Conservation (phyloP, 2,329 filamentous ascomycete genomes). For the Ilyonectria sp. region DNA sequence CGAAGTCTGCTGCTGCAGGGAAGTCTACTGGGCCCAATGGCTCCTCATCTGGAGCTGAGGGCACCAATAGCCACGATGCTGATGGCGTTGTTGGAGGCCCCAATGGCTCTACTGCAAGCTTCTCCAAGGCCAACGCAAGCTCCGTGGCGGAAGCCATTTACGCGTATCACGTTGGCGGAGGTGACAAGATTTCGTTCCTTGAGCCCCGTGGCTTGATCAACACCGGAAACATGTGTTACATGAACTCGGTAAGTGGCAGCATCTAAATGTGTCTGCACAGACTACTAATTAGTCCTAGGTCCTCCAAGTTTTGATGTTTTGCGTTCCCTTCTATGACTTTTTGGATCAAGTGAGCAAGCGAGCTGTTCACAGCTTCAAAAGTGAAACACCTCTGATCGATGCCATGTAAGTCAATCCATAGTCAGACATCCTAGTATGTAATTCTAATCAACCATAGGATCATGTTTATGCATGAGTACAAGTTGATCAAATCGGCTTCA, state of each 20-base stretch:
- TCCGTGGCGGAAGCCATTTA: constrained; percentile 84
- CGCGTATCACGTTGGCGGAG: constrained; percentile 77
- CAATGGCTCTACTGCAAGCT: constrained; percentile 51
- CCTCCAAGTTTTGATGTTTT: constrained; percentile 95
- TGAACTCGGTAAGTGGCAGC: constrained; percentile 88
- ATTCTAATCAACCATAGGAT: constrained; percentile 71
- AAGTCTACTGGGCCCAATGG: constrained; percentile 48
- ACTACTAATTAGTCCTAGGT: constrained; percentile 72
- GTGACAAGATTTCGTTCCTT: constrained; percentile 82
- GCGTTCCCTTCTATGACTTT: constrained; percentile 94
- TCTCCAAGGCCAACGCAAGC: constrained; percentile 63
- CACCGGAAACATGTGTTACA: constrained; percentile 99
- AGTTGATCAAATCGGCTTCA: constrained; percentile 83
- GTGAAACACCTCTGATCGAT: constrained; percentile 92
- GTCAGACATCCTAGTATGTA: not conserved
- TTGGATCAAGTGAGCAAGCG: constrained; percentile 88
- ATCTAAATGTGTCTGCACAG: too few species aligned
- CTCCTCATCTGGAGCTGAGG: constrained; percentile 31
- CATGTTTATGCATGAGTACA: constrained; percentile 95
- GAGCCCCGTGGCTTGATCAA: constrained; percentile 96
- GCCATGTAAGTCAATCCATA: constrained; percentile 79
- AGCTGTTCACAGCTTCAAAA: constrained; percentile 93
- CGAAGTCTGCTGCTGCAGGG: constrained; percentile 45
- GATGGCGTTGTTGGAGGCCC: constrained; percentile 30
- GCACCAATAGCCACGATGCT: constrained; percentile 45